A percentile compares a stretch with the other conserved stretches of the same genome.
Conservation (phyloP, 495 filamentous ascomycete genomes). For the Thermochaetoides thermophila region DNA sequence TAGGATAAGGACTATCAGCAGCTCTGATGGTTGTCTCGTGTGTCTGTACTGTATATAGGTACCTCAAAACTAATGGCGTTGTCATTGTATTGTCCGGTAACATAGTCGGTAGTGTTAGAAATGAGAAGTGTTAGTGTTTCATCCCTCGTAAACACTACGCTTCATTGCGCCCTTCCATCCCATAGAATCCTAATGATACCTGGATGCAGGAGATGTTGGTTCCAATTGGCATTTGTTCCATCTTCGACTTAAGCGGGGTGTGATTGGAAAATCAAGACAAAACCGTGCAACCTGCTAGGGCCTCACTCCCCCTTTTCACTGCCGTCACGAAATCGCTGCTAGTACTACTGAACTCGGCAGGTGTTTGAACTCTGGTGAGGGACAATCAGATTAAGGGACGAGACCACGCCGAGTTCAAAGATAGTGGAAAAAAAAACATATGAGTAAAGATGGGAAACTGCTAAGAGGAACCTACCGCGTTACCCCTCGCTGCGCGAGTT, state of each 20-base stretch:
- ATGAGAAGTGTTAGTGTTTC: no score
- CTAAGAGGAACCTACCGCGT: slow-evolving; percentile 20
- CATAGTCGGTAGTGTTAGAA: no score
- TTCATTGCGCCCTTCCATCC: no score
- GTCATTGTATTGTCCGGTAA: no score
- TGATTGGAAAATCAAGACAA: no score
- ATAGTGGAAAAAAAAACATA: neutral
- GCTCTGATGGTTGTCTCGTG: neutral
- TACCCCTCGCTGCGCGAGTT: slow-evolving; percentile 28
- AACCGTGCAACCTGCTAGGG: neutral
- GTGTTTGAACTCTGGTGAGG: neutral
- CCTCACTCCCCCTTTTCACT: neutral
- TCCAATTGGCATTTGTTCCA: no score
- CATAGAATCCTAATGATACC: no score
- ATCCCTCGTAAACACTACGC: no score
- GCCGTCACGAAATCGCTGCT: neutral
- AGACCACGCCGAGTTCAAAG: neutral
- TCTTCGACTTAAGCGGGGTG: no score
- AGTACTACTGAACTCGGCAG: neutral
- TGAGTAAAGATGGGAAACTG: neutral
- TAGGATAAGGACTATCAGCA: neutral
- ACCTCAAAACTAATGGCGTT: no score
- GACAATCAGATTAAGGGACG: neutral
- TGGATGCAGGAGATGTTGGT: no score
- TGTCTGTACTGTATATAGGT: neutral